A percentile compares a stretch with the other conserved stretches of the same genome.
phyloP scores from a whole-genome alignment of 345 rosid genomes.

The Gossypium mustelinum region DNA sequence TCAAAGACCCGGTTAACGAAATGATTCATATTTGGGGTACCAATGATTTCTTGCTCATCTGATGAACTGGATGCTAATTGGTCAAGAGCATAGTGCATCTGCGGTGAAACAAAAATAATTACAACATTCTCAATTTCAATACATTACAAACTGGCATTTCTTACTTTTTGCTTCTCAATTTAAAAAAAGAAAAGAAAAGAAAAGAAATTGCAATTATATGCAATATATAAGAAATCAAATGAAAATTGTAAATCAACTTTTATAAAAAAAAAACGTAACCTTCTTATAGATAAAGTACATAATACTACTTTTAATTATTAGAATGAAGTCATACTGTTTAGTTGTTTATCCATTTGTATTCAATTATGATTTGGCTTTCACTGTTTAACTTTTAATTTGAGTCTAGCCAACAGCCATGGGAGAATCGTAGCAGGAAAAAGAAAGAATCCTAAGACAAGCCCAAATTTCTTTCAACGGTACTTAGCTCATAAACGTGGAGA shows the following conservation, averaged over 20 bases:
- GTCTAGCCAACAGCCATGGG: no score
- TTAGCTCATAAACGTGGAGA: not conserved
- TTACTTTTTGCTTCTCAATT: not conserved
- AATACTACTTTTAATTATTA: not conserved
- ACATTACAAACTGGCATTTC: not conserved
- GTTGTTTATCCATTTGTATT: not conserved
- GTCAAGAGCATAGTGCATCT: constrained; percentile 21
- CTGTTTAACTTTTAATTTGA: not conserved
- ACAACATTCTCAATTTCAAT: not conserved
- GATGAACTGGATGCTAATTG: constrained; percentile 22
- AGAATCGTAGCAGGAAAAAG: not conserved
- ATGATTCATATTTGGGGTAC: constrained; percentile 13
- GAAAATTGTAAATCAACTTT: not conserved
- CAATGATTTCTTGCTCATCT: constrained; percentile 19
- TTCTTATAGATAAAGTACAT: not conserved
- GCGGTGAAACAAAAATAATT: not conserved
- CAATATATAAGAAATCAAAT: not conserved
- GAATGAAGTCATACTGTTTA: not conserved
- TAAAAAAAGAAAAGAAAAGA: not conserved
- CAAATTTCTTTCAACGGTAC: not conserved
- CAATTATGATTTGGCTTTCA: not conserved
- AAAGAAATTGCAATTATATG: not conserved
- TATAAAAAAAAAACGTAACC: not conserved
- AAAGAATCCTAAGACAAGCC: not conserved
- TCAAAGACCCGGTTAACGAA: constrained; percentile 16